Evolutionary conservation across 140 eudicot species (phyloP).

Genomic region (Bidens hawaiensis): DNA sequence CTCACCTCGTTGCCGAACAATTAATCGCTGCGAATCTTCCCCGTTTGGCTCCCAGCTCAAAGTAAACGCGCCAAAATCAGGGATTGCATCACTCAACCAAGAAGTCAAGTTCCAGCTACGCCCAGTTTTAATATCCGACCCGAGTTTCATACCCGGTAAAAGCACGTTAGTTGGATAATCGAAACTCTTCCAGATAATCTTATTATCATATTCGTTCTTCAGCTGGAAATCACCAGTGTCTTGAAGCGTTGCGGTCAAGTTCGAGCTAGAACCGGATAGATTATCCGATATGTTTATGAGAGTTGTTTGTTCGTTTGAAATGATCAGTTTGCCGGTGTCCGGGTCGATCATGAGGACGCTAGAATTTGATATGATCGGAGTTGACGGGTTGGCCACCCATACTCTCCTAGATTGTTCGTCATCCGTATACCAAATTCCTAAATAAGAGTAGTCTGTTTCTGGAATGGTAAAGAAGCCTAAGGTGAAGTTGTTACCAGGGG

Average conservation of each 20-base stretch:
- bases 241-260: constrained; percentile 21
- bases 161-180: no score
- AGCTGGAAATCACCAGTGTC: constrained; percentile 42
- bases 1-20: no score
- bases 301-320: background rate
- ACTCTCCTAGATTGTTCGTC: background rate
- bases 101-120: constrained; percentile 38
- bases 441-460: constrained; percentile 12
- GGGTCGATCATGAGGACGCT: constrained; percentile 13
- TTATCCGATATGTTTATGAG: constrained; percentile 12
- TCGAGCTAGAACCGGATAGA: background rate
- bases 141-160: constrained; percentile 56
- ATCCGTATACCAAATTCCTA: constrained; percentile 45
- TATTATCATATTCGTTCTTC: background rate
- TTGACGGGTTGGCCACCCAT: constrained; percentile 45
- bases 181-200: no score
- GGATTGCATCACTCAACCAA: constrained; percentile 27
- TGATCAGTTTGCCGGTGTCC: constrained; percentile 16
- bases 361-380: constrained; percentile 18
- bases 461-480: constrained; percentile 34
- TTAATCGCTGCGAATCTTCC: no score
- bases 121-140: constrained; percentile 25
- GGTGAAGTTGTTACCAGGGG: constrained; percentile 25
- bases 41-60: no score
- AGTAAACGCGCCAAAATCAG: constrained; percentile 38